These are phyloP conservation scores for Penicillium crystallinum DNA, from an alignment of 495 filamentous ascomycete genomes.

Conservation along the genomic window DNA sequence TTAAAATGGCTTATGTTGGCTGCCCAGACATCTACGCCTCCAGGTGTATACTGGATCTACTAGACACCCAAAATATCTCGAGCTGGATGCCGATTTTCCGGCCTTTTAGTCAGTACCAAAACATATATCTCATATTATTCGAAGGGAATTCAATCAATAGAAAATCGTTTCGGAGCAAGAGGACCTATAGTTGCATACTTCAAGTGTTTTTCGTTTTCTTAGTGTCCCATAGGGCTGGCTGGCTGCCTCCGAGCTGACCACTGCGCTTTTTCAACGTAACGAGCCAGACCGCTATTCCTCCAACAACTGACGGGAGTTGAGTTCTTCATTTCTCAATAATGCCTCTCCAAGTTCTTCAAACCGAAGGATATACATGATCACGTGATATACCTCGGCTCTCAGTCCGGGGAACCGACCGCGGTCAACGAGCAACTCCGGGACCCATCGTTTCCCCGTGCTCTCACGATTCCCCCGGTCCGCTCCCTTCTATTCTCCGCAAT, in stretches of 20 bases:
- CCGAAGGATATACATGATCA: background rate
- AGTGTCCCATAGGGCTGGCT: background rate
- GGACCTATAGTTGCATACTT: background rate
- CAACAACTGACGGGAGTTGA: background rate
- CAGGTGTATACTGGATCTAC: background rate
- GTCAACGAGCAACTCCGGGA: slow-evolving; percentile 8
- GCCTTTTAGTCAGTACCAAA: background rate
- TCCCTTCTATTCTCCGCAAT: slow-evolving; percentile 1
- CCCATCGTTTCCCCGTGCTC: slow-evolving; percentile 10
- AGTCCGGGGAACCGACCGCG: slow-evolving; percentile 33
- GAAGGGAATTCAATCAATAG: background rate
- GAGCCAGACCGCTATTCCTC: background rate
- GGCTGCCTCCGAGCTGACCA: background rate
- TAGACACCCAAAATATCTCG: background rate
- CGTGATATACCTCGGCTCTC: slow-evolving; percentile 28
- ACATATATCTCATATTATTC: background rate
- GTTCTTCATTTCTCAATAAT: background rate
- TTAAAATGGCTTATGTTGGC: background rate
- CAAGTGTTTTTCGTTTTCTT: background rate
- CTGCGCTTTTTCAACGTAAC: background rate
- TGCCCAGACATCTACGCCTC: background rate
- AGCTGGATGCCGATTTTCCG: too few relatives aligned
- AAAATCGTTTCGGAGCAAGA: background rate
- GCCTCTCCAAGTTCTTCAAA: background rate
- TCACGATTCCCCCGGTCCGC: background rate